Evolutionary conservation across 805 yeast genomes (phyloP), one percentile per base, ranked within the genome.

Genomic region (Torulaspora delbrueckii): DNA sequence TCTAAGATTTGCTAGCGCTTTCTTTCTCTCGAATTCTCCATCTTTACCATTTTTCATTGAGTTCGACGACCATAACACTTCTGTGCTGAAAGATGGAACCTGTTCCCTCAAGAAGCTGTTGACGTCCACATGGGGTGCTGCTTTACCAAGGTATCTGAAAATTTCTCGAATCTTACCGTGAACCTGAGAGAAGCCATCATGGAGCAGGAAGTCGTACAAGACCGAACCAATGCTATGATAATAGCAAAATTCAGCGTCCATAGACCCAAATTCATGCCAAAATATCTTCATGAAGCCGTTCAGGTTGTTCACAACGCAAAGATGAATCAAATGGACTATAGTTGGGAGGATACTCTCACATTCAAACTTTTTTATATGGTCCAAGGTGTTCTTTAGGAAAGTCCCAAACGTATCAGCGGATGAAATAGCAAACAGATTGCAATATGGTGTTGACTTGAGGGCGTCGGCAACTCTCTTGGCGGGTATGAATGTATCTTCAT

Each of bases 261-360:
- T 47, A 47, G 65, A 53, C 18, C 59, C 56, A 40, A 60, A 51
- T 47, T 68, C 62, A 57, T 62, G 62, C 70, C 72, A 70, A 23
- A 63, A 68, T 32, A 52, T 57, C 44, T 42, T 69, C 52, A 55
- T 63, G 41, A 64, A 71, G 37, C 56, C 63, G 38, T 68, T 58
- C 5, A 71, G 62, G 44, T 75, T 73, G 32, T 71, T 70, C 7
- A 74, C 59, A 2, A 72, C 70, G 13, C 81, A 80, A 28, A 84
- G 70, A 57, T 88, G 93, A 24, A 86, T 70, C 43, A 90, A 66
- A 56, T 88, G 89, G 6, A 89, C 68, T 0, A 77, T 60, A 1
- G 82, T 71, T 22, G 77, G 79, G 18, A 86, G 56, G 8, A 87
- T 61, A 0, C 77, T 69, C 13, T 87, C 96, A 13, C 74, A 73